Evolutionary conservation across 2,329 filamentous ascomycete species (phyloP).

Genomic region (Paraphoma sp.): DNA sequence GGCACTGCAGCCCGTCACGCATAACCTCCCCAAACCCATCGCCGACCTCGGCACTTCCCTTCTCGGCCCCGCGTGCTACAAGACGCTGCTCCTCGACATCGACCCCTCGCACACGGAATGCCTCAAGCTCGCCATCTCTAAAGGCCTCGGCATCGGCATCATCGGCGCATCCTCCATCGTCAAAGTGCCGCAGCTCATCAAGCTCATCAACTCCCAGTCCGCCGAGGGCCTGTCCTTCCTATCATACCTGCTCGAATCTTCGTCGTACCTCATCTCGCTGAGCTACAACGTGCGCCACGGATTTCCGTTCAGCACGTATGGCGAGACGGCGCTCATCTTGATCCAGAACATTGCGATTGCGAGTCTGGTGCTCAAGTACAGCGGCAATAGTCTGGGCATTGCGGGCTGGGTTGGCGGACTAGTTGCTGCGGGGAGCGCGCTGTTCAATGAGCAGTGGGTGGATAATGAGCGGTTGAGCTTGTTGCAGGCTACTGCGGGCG

Average conservation of each 20-base stretch:
- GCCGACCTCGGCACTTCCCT: slow-evolving; percentile 56
- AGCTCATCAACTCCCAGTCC: slow-evolving; percentile 82
- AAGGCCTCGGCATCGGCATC: slow-evolving; percentile 91
- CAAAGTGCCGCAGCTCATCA: slow-evolving; percentile 96
- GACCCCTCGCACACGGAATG: slow-evolving; percentile 79
- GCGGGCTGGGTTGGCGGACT: slow-evolving; percentile 81
- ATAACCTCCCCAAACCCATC: slow-evolving; percentile 52
- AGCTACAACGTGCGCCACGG: slow-evolving; percentile 90
- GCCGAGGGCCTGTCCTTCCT: slow-evolving; percentile 86
- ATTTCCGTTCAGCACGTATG: slow-evolving; percentile 96
- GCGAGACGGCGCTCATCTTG: slow-evolving; percentile 91
- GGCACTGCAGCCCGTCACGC: slow-evolving; percentile 53
- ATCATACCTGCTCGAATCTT: slow-evolving; percentile 90
- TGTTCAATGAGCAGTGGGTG: slow-evolving; percentile 73
- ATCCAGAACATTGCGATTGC: slow-evolving; percentile 92
- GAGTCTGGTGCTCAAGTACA: slow-evolving; percentile 84
- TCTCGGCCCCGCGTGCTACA: slow-evolving; percentile 85
- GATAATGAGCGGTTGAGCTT: slow-evolving; percentile 72
- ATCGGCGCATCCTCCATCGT: slow-evolving; percentile 88
- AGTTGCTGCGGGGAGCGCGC: slow-evolving; percentile 69
- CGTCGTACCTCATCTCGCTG: slow-evolving; percentile 84
- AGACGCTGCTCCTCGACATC: slow-evolving; percentile 82
- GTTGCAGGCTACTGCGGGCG: slow-evolving; percentile 83
- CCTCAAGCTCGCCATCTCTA: slow-evolving; percentile 88
- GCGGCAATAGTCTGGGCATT: slow-evolving; percentile 70